A percentile compares a stretch with the other conserved stretches of the same genome.
phyloP scores from a whole-genome alignment of 805 yeast genomes.

The Candida boleticola region DNA sequence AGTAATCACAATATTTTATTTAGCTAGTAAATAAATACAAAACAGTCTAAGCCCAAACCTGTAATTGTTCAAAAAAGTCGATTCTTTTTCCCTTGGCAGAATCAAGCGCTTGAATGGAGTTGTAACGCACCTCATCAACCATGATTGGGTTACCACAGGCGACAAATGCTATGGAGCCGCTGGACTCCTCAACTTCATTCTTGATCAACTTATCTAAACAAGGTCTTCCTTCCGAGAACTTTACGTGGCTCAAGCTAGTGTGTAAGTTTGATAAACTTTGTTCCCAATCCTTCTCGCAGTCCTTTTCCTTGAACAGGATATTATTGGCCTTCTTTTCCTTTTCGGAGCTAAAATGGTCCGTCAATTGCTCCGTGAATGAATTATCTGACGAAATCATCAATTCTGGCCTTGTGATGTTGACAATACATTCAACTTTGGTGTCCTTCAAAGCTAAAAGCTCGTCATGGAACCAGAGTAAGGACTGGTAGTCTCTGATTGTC shows the following conservation, averaged over 20 bases:
- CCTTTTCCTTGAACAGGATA: neutral
- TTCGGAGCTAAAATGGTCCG: neutral
- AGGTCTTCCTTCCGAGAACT: conserved; percentile 45
- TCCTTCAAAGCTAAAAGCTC: conserved; percentile 34
- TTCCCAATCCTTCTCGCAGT: neutral
- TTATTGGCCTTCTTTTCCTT: neutral
- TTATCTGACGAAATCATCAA: conserved; percentile 1
- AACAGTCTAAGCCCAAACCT: conserved; percentile 66
- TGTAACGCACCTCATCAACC: conserved; percentile 32
- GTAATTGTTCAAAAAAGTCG: conserved; percentile 73
- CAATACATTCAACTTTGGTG: conserved; percentile 26
- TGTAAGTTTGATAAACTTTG: too few relatives aligned
- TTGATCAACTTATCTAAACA: conserved; percentile 33
- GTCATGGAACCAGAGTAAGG: conserved; percentile 47
- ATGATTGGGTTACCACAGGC: conserved; percentile 33
- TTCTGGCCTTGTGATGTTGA: conserved; percentile 30
- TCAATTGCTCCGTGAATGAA: neutral
- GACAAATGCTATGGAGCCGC: conserved; percentile 36
- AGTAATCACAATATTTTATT: too few relatives aligned
- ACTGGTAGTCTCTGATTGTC: conserved; percentile 28
- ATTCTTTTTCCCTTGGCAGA: conserved; percentile 44
- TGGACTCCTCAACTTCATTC: conserved; percentile 27
- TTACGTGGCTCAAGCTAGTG: conserved; percentile 25
- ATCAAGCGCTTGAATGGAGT: conserved; percentile 40
- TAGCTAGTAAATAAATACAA: too few relatives aligned